Evolutionary conservation across 805 yeast genomes (phyloP), one percentile per base, ranked within the genome.

Genomic region (Candida takata): DNA sequence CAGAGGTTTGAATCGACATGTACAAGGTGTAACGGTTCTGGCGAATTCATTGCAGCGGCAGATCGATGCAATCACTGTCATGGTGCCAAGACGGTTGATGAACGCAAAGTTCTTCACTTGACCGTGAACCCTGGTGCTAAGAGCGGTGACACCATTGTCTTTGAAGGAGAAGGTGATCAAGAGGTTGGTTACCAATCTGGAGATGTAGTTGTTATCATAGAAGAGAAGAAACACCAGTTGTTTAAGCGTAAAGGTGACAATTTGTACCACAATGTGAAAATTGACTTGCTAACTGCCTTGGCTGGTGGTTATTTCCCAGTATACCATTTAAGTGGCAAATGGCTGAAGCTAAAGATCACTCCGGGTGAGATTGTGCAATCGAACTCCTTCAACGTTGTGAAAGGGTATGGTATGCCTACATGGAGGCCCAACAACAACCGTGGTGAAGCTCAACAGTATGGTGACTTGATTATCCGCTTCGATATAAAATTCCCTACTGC

Each of bases 131-230:
- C 77, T 3, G 88, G 88, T 3, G 62, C 74, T 27, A 57, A 58
- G 28, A 54, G 69, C 33, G 77, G 78, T 0, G 76, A 75, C 41
- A 57, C 62, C 30, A 65, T 78, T 14, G 60, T 74, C 1, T 57
- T 78, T 15, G 60, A 67, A n/a, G 73, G 77, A 6, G 78, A 73
- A 47, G 84, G 79, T 1, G 87, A 81, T 49, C 82, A 79, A 53
- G 81, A 76, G 1, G 53, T 70, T 14, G 64, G 68, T 41, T 59
- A 74, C 4, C 57, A 70, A 4, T 82, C 87, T 0, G 88, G 88
- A 3, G 84, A 81, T 52, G 79, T 81, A 6, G 58, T 79, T 3
- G 68, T 81, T 8, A 72, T 70, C 2, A 53, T 81, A 17, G 64
- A 64, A 26, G 69, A 70, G 44, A 37, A 41, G 10, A 41, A 38